Base-by-base conservation (phyloP, 2,329 filamentous ascomycete species). In the Penicillium corylophilum region DNA sequence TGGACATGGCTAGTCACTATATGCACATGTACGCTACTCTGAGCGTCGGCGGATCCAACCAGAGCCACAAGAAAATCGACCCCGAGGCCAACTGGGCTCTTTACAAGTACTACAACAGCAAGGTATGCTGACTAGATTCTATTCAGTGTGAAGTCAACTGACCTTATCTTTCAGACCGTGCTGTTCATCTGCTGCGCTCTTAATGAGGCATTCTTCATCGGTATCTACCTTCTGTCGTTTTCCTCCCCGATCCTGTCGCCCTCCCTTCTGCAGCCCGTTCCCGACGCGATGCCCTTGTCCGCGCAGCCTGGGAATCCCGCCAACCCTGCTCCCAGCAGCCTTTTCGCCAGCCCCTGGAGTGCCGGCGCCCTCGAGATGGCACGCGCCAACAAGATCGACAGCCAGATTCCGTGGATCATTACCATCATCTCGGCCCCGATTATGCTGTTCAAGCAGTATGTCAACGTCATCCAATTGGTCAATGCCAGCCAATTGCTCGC, bases 1-100 rank as follows among this genome's bases (percentile, higher is more conserved):
- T 99, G 64, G 94, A 99, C 74, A 82, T 99, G 59, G 89, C 94
- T 24, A 96, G 91, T 71, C 94, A 99, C 74, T 99, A 97, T 71
- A 93, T 97, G 80, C 94, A 99, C 77, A 99, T 99, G 94, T 97
- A 95, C 71, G 90, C 92, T 12, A 96, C 91, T 1, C 78, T 96
- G 66, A 86, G 87, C 59, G 94, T 96, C 84, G 90, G 88, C 48
- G 90, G 90, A 47, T 81, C 84, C 48, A 83, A 85, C 16, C 78
- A 83, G 63, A 89, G 91, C 77, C 94, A 99, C 78, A 99, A 99
- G 84, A 92, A 89, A 64, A 86, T 99, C 46, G 90, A 95, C 69
- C 87, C 88, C 74, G 89, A 83, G 70, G 81, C 91, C 71, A 96
- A 90, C 78, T 90, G 87, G 84, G 79, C 97, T 53, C 77, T 99